phyloP scores from a whole-genome alignment of 768 basidiomycete genomes.

The Lentinula edodes region DNA sequence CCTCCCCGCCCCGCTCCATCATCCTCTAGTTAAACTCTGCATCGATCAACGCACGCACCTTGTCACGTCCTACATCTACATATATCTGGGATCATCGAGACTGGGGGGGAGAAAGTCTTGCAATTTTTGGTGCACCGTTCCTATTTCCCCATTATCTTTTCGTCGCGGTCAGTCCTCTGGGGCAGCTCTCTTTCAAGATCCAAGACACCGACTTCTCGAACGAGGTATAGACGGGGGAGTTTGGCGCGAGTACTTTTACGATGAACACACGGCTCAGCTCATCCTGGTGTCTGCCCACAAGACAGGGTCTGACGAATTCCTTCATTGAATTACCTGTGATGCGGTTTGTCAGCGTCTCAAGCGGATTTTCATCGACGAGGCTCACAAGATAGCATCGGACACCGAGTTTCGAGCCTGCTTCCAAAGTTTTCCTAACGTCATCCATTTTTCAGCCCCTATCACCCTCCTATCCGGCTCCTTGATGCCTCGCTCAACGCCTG shows the following conservation, averaged over 20 bases:
- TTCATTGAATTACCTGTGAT: background rate
- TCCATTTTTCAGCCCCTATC: background rate
- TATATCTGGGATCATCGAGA: too few relatives aligned
- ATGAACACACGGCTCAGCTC: background rate
- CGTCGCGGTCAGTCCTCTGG: background rate
- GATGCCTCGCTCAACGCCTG: background rate
- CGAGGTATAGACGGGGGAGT: background rate
- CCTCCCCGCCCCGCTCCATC: slow-evolving; percentile 73
- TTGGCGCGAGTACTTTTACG: background rate
- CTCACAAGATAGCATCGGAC: background rate
- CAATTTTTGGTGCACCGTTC: too few relatives aligned
- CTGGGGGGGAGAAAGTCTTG: too few relatives aligned
- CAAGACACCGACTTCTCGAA: background rate
- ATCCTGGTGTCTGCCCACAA: background rate
- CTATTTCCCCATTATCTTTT: background rate
- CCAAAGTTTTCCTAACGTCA: background rate
- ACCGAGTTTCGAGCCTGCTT: background rate
- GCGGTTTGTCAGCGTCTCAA: background rate
- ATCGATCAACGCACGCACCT: slow-evolving; percentile 67
- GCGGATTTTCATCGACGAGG: background rate
- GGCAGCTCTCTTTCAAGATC: background rate
- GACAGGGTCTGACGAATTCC: background rate
- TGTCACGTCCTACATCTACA: slow-evolving; percentile 84
- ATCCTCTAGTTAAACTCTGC: slow-evolving; percentile 65
- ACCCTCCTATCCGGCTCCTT: background rate